Base-by-base conservation (phyloP, 2,329 filamentous ascomycete genomes). In the Magnaporthiopsis poae region DNA sequence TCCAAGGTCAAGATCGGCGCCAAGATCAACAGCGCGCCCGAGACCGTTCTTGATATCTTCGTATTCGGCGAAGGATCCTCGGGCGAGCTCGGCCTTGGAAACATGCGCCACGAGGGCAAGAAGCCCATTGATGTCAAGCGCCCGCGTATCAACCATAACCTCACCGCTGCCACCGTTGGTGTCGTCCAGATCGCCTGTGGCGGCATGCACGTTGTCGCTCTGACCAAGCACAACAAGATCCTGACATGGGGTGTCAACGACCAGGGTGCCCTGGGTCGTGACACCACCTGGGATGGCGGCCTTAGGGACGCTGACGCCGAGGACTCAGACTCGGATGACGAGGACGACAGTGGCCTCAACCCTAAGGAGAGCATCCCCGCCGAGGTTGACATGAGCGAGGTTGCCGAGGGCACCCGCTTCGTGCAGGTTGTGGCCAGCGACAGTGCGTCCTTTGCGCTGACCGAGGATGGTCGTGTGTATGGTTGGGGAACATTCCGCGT, bases 211-310 rank as follows among this genome's bases (percentile, higher is more conserved):
- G 87, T 84, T 65, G 81, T 90, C 69, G 90, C 88, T 3, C 79
- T 95, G 65, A 94, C 91, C 64, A 84, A 88, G 71, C 89, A 94
- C 76, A 91, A 92, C 80, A 88, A 88, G 78, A 90, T 96, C 71
- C 79, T 92, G 66, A 92, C 90, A 35, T 96, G 91, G 91, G 91
- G 91, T 66, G 91, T 95, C 71, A 95, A 95, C 74, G 91, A 96
- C 73, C 88, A 92, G 73, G 89, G 90, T 69, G 90, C 91, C 11
- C 83, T 96, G 56, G 91, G 91, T 60, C 84, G 91, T 73, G 85
- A 90, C 73, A 93, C 90, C 3, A 77, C 79, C 2, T 86, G 85
- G 79, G 82, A 85, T 2, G 86, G 86, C 63, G 85, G 85, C 15
- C 75, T 82, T 64, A 78, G 82, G 63, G 83, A 86, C 66, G 81